These are phyloP conservation scores for Chalaropsis ovoidea DNA, from an alignment of 2,329 filamentous ascomycete genomes.

Conservation along the genomic window DNA sequence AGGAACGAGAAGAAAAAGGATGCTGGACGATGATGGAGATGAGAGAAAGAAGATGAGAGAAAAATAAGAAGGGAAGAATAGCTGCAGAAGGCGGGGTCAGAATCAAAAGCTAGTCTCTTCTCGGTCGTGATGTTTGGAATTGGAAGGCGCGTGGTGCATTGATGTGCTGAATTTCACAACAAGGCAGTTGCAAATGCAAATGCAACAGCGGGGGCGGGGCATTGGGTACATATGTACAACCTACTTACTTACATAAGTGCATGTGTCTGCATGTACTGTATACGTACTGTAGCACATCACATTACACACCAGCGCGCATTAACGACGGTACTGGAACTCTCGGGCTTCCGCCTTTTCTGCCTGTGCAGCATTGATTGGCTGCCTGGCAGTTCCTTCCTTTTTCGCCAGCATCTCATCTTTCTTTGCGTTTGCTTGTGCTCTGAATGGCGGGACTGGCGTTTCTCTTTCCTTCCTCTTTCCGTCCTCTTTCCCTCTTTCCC, in stretches of 20 bases:
- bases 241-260: no score
- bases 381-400: not conserved
- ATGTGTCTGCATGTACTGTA: not conserved
- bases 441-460: slow-evolving; percentile 5
- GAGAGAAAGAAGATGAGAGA: not conserved
- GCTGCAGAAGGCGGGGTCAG: not conserved
- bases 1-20: not conserved
- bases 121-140: not conserved
- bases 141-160: not conserved
- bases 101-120: not conserved
- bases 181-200: slow-evolving; percentile 1
- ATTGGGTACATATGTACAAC: slow-evolving; percentile 9
- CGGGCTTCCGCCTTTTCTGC: not conserved
- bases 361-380: not conserved
- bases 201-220: slow-evolving; percentile 22
- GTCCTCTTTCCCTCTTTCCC: not conserved
- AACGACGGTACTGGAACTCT: no score
- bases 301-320: not conserved
- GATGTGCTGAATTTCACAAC: slow-evolving; percentile 6
- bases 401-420: not conserved
- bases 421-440: slow-evolving; percentile 6
- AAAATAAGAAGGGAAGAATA: no score
- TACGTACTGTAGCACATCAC: not conserved
- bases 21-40: not conserved
- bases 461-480: not conserved